Conservation (phyloP, 768 basidiomycete species). For the Lactifluus volemus region DNA sequence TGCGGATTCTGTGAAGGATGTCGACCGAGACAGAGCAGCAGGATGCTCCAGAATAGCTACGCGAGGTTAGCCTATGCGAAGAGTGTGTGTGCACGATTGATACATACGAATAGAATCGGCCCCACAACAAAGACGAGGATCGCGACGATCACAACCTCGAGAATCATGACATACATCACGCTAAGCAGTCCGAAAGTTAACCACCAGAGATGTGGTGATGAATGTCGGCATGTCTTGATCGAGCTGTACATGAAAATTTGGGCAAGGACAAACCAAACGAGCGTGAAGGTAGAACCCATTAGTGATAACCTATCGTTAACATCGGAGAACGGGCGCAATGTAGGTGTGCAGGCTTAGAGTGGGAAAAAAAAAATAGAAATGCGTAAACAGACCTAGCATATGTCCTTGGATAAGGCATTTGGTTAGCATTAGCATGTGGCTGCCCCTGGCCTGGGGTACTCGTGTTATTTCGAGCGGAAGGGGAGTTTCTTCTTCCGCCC, state of each 20-base stretch:
- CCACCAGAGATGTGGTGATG: slow-evolving; percentile 84
- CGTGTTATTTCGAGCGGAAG: not conserved
- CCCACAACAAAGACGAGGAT: slow-evolving; percentile 71
- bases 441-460: not conserved
- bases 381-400: slow-evolving; percentile 7
- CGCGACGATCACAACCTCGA: slow-evolving; percentile 66
- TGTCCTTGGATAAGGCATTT: slow-evolving; percentile 17
- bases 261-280: slow-evolving; percentile 77
- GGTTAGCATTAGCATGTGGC: not conserved
- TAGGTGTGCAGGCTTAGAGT: not conserved
- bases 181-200: slow-evolving; percentile 72
- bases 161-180: slow-evolving; percentile 66
- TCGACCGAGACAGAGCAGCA: slow-evolving; percentile 70
- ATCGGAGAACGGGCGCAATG: not conserved
- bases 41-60: slow-evolving; percentile 69
- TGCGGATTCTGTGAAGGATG: slow-evolving; percentile 70
- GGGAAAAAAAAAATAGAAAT: not conserved
- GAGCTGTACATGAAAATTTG: slow-evolving; percentile 76
- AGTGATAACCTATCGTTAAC: slow-evolving; percentile 43
- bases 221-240: slow-evolving; percentile 57
- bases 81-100: not conserved
- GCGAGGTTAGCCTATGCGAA: not conserved
- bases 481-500: not conserved
- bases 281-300: slow-evolving; percentile 58
- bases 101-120: slow-evolving; percentile 67